A percentile compares a stretch with the other conserved stretches of the same genome.
phyloP scores from a whole-genome alignment of 2,329 filamentous ascomycete species.

The Beauveria rudraprayagi region DNA sequence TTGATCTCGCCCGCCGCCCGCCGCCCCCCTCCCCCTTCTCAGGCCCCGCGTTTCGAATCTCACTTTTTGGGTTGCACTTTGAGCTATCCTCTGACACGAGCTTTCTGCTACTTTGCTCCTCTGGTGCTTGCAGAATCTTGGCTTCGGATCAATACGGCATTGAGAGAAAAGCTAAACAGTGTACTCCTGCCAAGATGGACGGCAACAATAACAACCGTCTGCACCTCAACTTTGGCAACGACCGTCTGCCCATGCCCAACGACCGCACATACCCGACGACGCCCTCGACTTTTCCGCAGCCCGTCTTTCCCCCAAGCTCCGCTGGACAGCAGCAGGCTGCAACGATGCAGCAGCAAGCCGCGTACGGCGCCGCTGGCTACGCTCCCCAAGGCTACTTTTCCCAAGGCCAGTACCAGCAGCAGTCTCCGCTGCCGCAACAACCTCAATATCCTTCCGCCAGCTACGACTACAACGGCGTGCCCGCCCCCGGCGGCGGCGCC shows the following conservation, averaged over 20 bases:
- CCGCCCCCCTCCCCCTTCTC: background rate
- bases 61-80: background rate
- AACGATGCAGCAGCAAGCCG: slow-evolving; percentile 32
- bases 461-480: slow-evolving; percentile 44
- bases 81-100: slow-evolving; percentile 11
- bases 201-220: slow-evolving; percentile 55
- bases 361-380: slow-evolving; percentile 29
- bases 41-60: slow-evolving; percentile 12
- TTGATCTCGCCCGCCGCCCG: background rate
- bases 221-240: slow-evolving; percentile 59
- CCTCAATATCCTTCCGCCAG: slow-evolving; percentile 32
- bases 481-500: slow-evolving; percentile 22
- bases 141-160: background rate
- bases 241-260: slow-evolving; percentile 50
- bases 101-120: background rate
- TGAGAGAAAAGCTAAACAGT: background rate
- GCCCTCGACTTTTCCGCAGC: slow-evolving; percentile 92
- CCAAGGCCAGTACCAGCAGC: slow-evolving; percentile 54
- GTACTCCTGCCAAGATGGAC: slow-evolving; percentile 35
- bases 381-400: slow-evolving; percentile 32
- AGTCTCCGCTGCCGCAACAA: slow-evolving; percentile 37
- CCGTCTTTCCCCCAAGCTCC: slow-evolving; percentile 49
- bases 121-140: background rate
- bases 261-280: slow-evolving; percentile 76
- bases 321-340: slow-evolving; percentile 19